phyloP scores from a whole-genome alignment of 441 rosid genomes.

The Populus tomentosa region DNA sequence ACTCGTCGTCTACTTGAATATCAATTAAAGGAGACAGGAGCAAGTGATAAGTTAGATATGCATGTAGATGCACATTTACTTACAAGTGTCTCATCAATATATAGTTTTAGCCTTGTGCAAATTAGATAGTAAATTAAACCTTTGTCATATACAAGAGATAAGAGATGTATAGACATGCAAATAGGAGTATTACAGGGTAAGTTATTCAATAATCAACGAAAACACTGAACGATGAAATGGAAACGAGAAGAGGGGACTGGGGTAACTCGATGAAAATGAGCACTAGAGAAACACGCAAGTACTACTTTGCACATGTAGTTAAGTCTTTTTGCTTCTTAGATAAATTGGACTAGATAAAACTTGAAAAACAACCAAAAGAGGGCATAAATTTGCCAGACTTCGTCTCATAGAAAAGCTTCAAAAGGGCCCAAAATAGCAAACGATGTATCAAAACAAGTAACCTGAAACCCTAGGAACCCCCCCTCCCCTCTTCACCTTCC shows the following conservation, averaged over 20 bases:
- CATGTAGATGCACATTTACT: not conserved
- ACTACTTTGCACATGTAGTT: not conserved
- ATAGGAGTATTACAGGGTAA: too few relatives aligned
- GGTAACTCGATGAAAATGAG: not conserved
- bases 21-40: not conserved
- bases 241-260: not conserved
- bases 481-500: not conserved
- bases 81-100: not conserved
- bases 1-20: not conserved
- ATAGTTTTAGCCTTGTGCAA: too few relatives aligned
- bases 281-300: not conserved
- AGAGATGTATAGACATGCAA: too few relatives aligned
- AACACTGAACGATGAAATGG: not conserved
- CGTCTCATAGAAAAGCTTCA: not conserved
- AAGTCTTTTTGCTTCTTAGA: not conserved
- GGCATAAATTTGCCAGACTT: slow-evolving; percentile 12
- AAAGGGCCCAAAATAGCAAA: slow-evolving; percentile 34
- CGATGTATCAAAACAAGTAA: slow-evolving; percentile 34
- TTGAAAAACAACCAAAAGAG: slow-evolving; percentile 18
- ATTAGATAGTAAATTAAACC: too few relatives aligned
- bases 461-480: slow-evolving; percentile 25
- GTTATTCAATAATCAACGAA: too few relatives aligned
- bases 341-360: slow-evolving; percentile 17
- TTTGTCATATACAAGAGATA: too few relatives aligned
- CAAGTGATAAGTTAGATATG: not conserved